A percentile compares a stretch with the other conserved stretches of the same genome.
These are phyloP conservation scores for Elsinoe australis DNA, from an alignment of 2,329 filamentous ascomycete species.

Conservation along the genomic window DNA sequence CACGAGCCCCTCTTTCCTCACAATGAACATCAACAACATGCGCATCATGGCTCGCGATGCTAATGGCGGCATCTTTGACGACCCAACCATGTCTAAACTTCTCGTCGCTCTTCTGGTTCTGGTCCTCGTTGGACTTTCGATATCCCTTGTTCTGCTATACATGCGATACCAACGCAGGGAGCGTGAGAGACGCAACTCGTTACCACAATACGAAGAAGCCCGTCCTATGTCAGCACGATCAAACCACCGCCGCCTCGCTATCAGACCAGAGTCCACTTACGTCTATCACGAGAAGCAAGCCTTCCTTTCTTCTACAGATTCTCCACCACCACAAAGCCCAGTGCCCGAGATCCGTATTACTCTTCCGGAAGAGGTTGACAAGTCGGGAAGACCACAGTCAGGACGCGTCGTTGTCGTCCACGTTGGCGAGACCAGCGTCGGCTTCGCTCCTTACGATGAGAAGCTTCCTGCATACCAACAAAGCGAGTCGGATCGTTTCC, in stretches of 20 bases:
- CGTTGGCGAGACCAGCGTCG: conserved; percentile 80
- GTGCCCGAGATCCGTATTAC: conserved; percentile 96
- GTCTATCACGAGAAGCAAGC: conserved; percentile 73
- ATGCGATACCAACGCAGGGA: conserved; percentile 58
- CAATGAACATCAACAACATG: conserved; percentile 21
- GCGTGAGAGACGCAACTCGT: conserved; percentile 43
- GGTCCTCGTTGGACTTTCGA: conserved; percentile 61
- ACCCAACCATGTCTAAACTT: conserved; percentile 61
- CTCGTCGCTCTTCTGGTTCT: conserved; percentile 73
- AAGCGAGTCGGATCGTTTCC: conserved; percentile 66
- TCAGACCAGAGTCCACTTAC: conserved; percentile 56
- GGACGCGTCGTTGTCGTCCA: conserved; percentile 87
- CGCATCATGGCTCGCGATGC: conserved; percentile 46
- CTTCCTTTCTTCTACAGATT: conserved; percentile 66
- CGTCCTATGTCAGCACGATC: conserved; percentile 32
- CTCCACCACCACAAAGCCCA: conserved; percentile 68
- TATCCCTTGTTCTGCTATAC: conserved; percentile 61
- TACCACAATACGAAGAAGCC: conserved; percentile 63
- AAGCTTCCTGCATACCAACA: conserved; percentile 86
- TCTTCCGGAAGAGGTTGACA: conserved; percentile 91
- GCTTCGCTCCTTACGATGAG: conserved; percentile 73
- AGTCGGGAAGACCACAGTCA: conserved; percentile 67
- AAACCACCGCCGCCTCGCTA: conserved; percentile 52
- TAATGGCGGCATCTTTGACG: conserved; percentile 42
- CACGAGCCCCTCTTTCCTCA: conserved; percentile 8